A percentile compares a stretch with the other conserved stretches of the same genome.
Evolutionary conservation across 148 eudicot species (phyloP).

Genomic region (Vaccinium vitisidaea): DNA sequence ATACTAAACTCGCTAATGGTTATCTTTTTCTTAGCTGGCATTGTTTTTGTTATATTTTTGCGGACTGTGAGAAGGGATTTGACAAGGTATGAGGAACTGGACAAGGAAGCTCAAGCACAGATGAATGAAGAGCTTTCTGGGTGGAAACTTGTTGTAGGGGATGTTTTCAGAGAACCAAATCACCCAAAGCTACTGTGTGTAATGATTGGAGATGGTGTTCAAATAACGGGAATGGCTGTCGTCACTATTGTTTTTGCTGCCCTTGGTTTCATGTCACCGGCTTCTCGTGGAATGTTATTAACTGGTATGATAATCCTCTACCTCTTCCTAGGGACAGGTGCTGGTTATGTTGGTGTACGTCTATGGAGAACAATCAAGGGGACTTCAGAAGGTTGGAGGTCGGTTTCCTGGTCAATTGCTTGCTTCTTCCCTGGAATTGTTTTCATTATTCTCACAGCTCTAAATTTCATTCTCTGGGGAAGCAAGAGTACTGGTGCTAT

Average conservation of each 20-base stretch:
- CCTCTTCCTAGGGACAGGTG: constrained; percentile 45
- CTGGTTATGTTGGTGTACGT: constrained; percentile 64
- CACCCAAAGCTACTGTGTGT: constrained; percentile 52
- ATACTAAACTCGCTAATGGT: constrained; percentile 63
- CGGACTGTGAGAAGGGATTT: constrained; percentile 65
- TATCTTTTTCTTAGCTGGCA: constrained; percentile 62
- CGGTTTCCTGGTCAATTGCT: constrained; percentile 56
- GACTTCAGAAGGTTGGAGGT: constrained; percentile 59
- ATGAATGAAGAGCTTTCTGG: constrained; percentile 72
- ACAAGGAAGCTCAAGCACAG: constrained; percentile 71
- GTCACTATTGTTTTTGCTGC: constrained; percentile 64
- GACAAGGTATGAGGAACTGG: constrained; percentile 58
- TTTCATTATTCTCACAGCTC: constrained; percentile 41
- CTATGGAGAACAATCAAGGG: constrained; percentile 51
- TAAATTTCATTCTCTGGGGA: constrained; percentile 65
- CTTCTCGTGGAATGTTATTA: constrained; percentile 59
- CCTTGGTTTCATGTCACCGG: constrained; percentile 71
- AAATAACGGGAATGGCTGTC: constrained; percentile 56
- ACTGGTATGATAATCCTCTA: constrained; percentile 60
- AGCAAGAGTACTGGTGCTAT: constrained; percentile 64
- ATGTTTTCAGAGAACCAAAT: constrained; percentile 62
- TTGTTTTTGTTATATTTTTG: constrained; percentile 57
- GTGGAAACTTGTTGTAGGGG: constrained; percentile 78
- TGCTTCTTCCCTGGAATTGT: constrained; percentile 68
- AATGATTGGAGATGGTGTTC: constrained; percentile 70